A percentile compares a stretch with the other conserved stretches of the same genome.
phyloP scores from a whole-genome alignment of 2,329 filamentous ascomycete genomes.

The Calonectria hongkongensis region DNA sequence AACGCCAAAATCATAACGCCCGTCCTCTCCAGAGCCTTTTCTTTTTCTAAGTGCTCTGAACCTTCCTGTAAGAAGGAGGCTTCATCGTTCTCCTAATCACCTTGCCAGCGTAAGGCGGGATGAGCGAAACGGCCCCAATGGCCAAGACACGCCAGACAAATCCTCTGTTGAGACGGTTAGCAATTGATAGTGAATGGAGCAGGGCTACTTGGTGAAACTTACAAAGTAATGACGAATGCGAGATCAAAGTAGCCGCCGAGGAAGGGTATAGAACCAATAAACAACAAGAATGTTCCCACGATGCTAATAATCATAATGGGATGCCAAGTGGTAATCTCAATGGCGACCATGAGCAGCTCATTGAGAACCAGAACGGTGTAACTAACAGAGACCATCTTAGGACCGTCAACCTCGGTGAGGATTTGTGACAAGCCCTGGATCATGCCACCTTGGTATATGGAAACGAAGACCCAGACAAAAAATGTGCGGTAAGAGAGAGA shows the following conservation, averaged over 20 bases:
- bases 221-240: conserved; percentile 82
- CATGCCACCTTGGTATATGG: conserved; percentile 94
- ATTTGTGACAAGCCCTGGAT: conserved; percentile 97
- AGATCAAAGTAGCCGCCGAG: conserved; percentile 94
- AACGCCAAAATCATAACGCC: conserved; percentile 47
- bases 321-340: conserved; percentile 98
- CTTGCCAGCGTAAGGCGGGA: conserved; percentile 92
- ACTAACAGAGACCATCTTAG: conserved; percentile 89
- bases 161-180: conserved; percentile 70
- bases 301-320: conserved; percentile 91
- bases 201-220: conserved; percentile 56
- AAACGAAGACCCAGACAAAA: conserved; percentile 96
- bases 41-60: conserved; percentile 76
- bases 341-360: conserved; percentile 97
- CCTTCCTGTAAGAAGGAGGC: conserved; percentile 96
- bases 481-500: conserved; percentile 95
- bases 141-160: conserved; percentile 93
- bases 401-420: conserved; percentile 84
- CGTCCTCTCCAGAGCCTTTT: conserved; percentile 20
- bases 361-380: conserved; percentile 96
- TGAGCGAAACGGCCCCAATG: conserved; percentile 85
- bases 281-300: conserved; percentile 87
- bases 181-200: not conserved
- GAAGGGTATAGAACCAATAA: conserved; percentile 88
- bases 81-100: conserved; percentile 88